A percentile compares a stretch with the other conserved stretches of the same genome.
These are phyloP conservation scores for Porpolomopsis calyptriformis DNA, from an alignment of 768 basidiomycete species.

Conservation along the genomic window DNA sequence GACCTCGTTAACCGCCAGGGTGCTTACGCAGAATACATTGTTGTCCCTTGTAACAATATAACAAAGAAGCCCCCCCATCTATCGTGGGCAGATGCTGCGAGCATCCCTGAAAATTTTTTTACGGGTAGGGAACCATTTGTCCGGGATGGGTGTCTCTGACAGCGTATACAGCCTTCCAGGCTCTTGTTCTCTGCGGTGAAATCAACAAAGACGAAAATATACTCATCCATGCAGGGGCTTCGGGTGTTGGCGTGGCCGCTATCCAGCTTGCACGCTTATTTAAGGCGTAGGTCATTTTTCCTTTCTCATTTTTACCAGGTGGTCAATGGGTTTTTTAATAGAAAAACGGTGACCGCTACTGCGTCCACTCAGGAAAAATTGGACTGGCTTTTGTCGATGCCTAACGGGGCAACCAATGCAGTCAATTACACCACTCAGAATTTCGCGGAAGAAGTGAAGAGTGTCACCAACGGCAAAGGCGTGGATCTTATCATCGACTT, in stretches of 20 bases:
- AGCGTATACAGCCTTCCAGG: slow-evolving; percentile 32
- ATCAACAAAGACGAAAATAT: slow-evolving; percentile 63
- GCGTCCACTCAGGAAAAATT: slow-evolving; percentile 80
- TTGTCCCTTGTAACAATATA: slow-evolving; percentile 52
- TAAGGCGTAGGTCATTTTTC: slow-evolving; percentile 49
- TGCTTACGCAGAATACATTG: slow-evolving; percentile 84
- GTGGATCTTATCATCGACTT: slow-evolving; percentile 83
- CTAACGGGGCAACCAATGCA: slow-evolving; percentile 60
- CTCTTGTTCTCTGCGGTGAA: slow-evolving; percentile 51
- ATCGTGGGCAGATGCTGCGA: slow-evolving; percentile 77
- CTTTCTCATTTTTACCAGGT: not conserved
- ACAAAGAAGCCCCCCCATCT: slow-evolving; percentile 65
- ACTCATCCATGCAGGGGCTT: slow-evolving; percentile 84
- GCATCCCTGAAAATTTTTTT: slow-evolving; percentile 79
- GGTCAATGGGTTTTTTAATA: slow-evolving; percentile 18
- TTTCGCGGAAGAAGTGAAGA: slow-evolving; percentile 65
- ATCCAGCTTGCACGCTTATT: slow-evolving; percentile 73
- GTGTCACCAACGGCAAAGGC: slow-evolving; percentile 56
- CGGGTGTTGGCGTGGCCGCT: slow-evolving; percentile 81
- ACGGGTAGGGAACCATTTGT: slow-evolving; percentile 54
- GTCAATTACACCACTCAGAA: slow-evolving; percentile 81
- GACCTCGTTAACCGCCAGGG: slow-evolving; percentile 39
- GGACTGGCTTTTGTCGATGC: slow-evolving; percentile 57
- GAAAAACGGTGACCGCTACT: slow-evolving; percentile 68
- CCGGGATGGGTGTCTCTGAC: slow-evolving; percentile 3